Conservation (phyloP, 768 basidiomycete genomes). For the Mycena rebaudengoi region DNA sequence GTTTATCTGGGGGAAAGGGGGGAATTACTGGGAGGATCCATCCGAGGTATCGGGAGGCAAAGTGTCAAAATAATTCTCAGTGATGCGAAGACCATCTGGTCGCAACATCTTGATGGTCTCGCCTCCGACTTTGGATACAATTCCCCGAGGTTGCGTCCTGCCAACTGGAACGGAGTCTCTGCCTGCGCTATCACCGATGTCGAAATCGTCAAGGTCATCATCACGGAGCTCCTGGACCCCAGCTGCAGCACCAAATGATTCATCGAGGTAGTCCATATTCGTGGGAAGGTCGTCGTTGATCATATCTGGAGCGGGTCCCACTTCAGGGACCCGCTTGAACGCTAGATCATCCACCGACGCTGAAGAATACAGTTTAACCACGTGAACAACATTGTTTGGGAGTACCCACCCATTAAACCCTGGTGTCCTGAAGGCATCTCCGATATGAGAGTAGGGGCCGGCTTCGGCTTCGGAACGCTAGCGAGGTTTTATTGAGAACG, state of each 20-base stretch:
- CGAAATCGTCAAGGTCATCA: constrained; percentile 78
- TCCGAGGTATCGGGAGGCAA: constrained; percentile 64
- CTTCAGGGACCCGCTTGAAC: constrained; percentile 76
- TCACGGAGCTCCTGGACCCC: constrained; percentile 78
- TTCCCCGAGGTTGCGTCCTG: constrained; percentile 47
- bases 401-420: constrained; percentile 48
- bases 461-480: constrained; percentile 37
- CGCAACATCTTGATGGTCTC: constrained; percentile 87
- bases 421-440: constrained; percentile 17
- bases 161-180: constrained; percentile 32
- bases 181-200: constrained; percentile 43
- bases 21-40: constrained; percentile 54
- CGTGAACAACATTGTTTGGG: neutral
- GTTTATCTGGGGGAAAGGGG: neutral
- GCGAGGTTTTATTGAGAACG: neutral
- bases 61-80: constrained; percentile 79
- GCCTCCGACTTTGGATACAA: constrained; percentile 74
- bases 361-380: constrained; percentile 32
- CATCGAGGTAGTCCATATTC: constrained; percentile 88
- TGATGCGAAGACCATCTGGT: constrained; percentile 65
- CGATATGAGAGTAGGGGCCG: constrained; percentile 44
- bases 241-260: constrained; percentile 80
- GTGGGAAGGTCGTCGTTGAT: constrained; percentile 91
- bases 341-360: constrained; percentile 86
- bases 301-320: constrained; percentile 86